Base-by-base conservation (phyloP, 768 basidiomycete species). In the Serendipita sp. region DNA sequence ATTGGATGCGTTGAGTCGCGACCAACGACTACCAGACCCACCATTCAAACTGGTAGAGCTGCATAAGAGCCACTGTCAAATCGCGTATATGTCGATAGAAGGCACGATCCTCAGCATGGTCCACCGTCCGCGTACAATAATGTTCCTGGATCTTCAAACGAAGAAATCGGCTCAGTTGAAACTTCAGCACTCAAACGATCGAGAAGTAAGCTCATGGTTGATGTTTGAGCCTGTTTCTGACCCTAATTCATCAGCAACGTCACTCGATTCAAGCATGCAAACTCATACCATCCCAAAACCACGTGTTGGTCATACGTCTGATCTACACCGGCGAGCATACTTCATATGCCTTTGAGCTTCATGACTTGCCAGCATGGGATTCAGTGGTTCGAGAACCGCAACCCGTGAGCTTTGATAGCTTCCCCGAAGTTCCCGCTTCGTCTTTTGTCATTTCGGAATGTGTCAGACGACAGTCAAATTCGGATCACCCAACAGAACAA, bases 201-300 rank as follows among this genome's bases (percentile, higher is more conserved):
- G 56, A 32, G 28, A 60, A 11, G 56, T 60, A 28, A n/a, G 56
- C 35, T 54, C 16, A 28, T 60, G 0, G 16, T 16, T 11, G 18
- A 51, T 32, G 8, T 5, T 51, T 51, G 8, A 32, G 5, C 48
- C n/a, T 51, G 30, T 8, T 23, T 23, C 0, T 51, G 48, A 51
- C 30, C 41, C 41, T 41, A 41, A 51, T 32, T 32, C n/a, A 32
- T 5, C 35, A n/a, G 18, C 56, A 60, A 35, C 56, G 56, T 11
- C 56, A 60, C 35, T 60, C 56, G 4, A 28, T 60, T 60, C 56
- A 60, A 60, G 56, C 30, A 35, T 60, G 56, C 36, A 60, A 60
- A 60, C 56, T 60, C 10, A 32, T 60, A 28, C 56, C 56, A 23
- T 30, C 36, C 18, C 56, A 60, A 30, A 60, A 60, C n/a, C 56